These are phyloP conservation scores for Chytridium lagenaria DNA, from an alignment of 371 early-diverging fungal species.

Conservation along the genomic window DNA sequence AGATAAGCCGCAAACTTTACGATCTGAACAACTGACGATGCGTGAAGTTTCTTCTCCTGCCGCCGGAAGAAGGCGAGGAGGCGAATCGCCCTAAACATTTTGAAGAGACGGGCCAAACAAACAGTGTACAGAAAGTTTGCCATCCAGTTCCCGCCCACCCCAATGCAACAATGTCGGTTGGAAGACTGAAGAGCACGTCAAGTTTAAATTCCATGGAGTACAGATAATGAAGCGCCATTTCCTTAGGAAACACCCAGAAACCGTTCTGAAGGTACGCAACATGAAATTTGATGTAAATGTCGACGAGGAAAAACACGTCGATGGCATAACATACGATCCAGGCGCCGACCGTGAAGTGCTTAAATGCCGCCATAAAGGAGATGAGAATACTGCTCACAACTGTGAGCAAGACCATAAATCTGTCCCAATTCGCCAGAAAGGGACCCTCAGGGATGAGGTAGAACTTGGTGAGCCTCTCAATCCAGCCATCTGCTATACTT, in stretches of 20 bases:
- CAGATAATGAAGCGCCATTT: constrained; percentile 55
- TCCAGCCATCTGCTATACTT: constrained; percentile 30
- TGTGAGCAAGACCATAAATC: constrained; percentile 48
- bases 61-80: constrained; percentile 48
- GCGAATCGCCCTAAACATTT: constrained; percentile 45
- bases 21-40: constrained; percentile 47
- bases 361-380: constrained; percentile 56
- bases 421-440: constrained; percentile 48
- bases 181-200: constrained; percentile 51
- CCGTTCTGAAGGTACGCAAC: constrained; percentile 55
- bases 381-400: constrained; percentile 49
- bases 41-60: constrained; percentile 54
- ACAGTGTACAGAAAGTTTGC: constrained; percentile 35
- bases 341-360: constrained; percentile 33
- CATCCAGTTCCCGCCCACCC: constrained; percentile 33
- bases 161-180: constrained; percentile 53
- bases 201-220: constrained; percentile 45
- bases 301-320: constrained; percentile 50
- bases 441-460: constrained; percentile 55
- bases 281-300: constrained; percentile 56
- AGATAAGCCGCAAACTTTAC: constrained; percentile 52
- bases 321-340: constrained; percentile 46
- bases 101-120: constrained; percentile 44
- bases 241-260: constrained; percentile 59
- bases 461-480: constrained; percentile 48